Conservation (phyloP, 345 rosid genomes). For the Moricandia moricandioides region DNA sequence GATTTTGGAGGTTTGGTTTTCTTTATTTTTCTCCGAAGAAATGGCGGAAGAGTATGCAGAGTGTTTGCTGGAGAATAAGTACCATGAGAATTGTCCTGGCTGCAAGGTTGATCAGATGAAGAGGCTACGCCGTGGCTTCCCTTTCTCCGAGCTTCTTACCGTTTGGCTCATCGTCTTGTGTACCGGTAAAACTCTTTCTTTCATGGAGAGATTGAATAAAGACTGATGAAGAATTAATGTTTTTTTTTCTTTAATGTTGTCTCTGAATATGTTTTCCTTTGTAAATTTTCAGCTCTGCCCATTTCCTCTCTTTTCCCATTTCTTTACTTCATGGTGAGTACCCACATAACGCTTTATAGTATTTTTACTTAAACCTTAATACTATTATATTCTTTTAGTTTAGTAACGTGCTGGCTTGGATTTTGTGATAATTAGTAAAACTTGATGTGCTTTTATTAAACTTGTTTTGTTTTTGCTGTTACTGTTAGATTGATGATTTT, state of each 20-base stretch:
- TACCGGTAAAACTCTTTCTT: conserved; percentile 45
- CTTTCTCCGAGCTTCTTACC: conserved; percentile 55
- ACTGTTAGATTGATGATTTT: conserved; percentile 78
- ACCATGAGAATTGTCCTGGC: conserved; percentile 74
- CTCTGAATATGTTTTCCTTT: not conserved
- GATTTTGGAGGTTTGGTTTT: not conserved
- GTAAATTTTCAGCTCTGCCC: conserved; percentile 70
- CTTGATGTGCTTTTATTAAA: not conserved
- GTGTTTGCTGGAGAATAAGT: conserved; percentile 54
- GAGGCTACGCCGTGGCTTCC: conserved; percentile 54
- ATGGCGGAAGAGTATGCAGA: conserved; percentile 43
- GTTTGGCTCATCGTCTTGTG: conserved; percentile 76
- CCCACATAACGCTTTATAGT: not conserved
- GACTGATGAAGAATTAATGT: not conserved
- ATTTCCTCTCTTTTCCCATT: conserved; percentile 88
- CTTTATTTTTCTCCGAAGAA: not conserved
- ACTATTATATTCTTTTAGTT: not conserved
- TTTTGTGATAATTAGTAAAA: not conserved
- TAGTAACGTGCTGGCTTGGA: not conserved
- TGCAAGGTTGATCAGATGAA: conserved; percentile 69
- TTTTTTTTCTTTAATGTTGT: not conserved
- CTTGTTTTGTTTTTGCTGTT: not conserved
- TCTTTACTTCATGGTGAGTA: conserved; percentile 88
- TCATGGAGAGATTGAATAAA: not conserved
- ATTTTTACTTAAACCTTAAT: not conserved